Conservation (phyloP, 2,329 filamentous ascomycete species). For the Cladorrhinum sp. region DNA sequence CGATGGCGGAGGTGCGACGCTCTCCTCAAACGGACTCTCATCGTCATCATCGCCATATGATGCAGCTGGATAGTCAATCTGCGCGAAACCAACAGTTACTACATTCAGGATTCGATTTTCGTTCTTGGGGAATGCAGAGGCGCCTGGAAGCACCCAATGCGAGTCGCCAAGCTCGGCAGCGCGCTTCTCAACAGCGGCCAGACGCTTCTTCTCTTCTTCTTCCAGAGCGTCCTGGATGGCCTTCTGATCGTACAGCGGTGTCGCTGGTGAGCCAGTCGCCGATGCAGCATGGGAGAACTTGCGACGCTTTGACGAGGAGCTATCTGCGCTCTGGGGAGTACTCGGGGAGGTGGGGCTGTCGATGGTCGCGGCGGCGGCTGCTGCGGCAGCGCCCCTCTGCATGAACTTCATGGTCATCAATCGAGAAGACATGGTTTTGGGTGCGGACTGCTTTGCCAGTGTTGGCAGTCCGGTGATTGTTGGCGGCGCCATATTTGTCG, state of each 20-base stretch:
- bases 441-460: constrained; percentile 37
- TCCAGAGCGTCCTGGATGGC: constrained; percentile 62
- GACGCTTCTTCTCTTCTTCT: constrained; percentile 64
- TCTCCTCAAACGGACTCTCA: constrained; percentile 30
- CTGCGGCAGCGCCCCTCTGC: constrained; percentile 75
- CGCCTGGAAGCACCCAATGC: constrained; percentile 69
- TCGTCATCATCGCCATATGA: constrained; percentile 36
- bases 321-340: constrained; percentile 44
- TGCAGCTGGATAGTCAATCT: constrained; percentile 42
- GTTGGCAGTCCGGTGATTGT: constrained; percentile 14
- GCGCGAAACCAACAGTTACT: constrained; percentile 56
- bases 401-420: constrained; percentile 97
- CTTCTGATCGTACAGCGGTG: constrained; percentile 53
- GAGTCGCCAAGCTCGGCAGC: constrained; percentile 65
- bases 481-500: constrained; percentile 23
- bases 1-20: constrained; percentile 11
- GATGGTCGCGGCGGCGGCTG: constrained; percentile 37
- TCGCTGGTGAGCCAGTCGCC: constrained; percentile 36
- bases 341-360: constrained; percentile 35
- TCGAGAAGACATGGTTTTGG: constrained; percentile 75
- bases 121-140: constrained; percentile 34
- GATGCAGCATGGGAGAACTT: constrained; percentile 47
- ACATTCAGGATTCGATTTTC: constrained; percentile 48
- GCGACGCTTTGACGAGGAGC: constrained; percentile 60
- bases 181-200: constrained; percentile 59